Percentiles rank a stretch among this genome's conserved stretches.
Conservation (phyloP, 306 rosid genomes). For the Elaeagnus macrophylla region DNA sequence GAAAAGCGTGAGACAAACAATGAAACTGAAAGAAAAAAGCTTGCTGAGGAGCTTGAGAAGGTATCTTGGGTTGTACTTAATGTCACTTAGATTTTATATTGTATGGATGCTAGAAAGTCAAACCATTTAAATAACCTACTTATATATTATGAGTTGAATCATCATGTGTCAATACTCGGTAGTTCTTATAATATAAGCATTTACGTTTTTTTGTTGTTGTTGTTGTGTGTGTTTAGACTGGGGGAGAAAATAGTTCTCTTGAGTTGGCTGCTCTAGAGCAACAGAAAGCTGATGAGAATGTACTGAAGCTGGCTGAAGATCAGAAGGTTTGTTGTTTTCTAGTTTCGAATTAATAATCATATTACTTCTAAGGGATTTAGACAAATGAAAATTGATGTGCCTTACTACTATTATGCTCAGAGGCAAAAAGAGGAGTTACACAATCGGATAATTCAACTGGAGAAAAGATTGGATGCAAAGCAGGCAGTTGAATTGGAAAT, state of each 20-base stretch:
- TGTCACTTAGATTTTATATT: constrained; percentile 16
- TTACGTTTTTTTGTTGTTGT: constrained; percentile 11
- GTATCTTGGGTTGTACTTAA: constrained; percentile 31
- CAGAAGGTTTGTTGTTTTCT: constrained; percentile 46
- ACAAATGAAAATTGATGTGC: constrained; percentile 20
- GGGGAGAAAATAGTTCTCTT: constrained; percentile 56
- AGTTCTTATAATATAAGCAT: background rate
- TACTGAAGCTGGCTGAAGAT: constrained; percentile 81
- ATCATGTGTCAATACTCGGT: no score
- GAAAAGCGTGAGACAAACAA: constrained; percentile 66
- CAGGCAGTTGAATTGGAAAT: constrained; percentile 89
- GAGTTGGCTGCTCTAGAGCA: constrained; percentile 83
- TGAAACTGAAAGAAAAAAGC: constrained; percentile 61
- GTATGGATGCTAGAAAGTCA: background rate
- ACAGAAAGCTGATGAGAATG: constrained; percentile 58
- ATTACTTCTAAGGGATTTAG: constrained; percentile 14
- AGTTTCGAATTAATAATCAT: constrained; percentile 16
- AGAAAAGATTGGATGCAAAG: constrained; percentile 68
- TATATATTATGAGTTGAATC: no score
- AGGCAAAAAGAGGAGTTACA: constrained; percentile 75
- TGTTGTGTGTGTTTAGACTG: constrained; percentile 44
- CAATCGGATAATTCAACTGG: constrained; percentile 60
- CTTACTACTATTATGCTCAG: constrained; percentile 44
- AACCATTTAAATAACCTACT: no score
- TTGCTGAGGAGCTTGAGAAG: constrained; percentile 64